Evolutionary conservation across 176 grass and related monocot genomes (phyloP).

Genomic region (Ensete ventricosum): DNA sequence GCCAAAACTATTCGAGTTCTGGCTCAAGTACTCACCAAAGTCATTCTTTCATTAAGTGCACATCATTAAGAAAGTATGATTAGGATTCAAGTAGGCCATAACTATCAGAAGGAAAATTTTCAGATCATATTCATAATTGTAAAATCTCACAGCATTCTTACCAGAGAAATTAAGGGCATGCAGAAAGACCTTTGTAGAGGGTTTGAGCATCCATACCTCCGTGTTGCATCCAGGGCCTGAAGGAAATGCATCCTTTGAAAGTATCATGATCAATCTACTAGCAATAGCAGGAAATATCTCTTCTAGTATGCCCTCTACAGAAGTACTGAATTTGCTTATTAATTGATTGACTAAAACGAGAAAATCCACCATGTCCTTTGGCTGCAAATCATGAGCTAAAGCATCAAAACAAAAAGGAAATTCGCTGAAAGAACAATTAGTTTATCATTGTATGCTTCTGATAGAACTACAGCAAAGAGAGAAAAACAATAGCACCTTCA

Average conservation of each 20-base stretch:
- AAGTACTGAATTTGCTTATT: conserved; percentile 83
- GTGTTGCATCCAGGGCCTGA: conserved; percentile 48
- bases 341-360: conserved; percentile 80
- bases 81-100: too few species aligned
- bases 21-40: too few species aligned
- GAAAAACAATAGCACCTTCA: not conserved
- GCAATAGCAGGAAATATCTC: conserved; percentile 78
- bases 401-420: not conserved
- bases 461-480: not conserved
- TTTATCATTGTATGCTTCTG: not conserved
- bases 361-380: conserved; percentile 94
- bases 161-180: not conserved
- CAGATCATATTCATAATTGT: too few species aligned
- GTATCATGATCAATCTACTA: conserved; percentile 49
- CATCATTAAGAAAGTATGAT: too few species aligned
- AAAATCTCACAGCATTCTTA: not conserved
- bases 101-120: too few species aligned
- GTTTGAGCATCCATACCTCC: conserved; percentile 49
- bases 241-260: conserved; percentile 78
- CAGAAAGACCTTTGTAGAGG: not conserved
- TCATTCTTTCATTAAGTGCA: too few species aligned
- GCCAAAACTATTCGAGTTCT: too few species aligned
- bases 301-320: conserved; percentile 54
- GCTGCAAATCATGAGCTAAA: conserved; percentile 30
- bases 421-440: not conserved